Conservation (phyloP, 1,139 yeast species). For the Pichia sp. region DNA sequence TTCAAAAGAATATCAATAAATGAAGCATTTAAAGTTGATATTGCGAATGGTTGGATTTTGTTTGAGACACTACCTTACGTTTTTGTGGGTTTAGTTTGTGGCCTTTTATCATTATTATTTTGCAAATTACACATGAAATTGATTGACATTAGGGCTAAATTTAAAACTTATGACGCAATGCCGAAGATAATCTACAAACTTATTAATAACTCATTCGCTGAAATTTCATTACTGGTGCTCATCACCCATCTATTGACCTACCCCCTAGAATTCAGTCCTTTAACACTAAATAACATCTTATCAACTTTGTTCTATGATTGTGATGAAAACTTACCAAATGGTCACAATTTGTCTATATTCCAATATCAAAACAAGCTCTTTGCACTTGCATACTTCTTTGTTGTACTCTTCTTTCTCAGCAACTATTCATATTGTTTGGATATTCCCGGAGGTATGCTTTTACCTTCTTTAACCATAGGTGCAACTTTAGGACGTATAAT, state of each 20-base stretch:
- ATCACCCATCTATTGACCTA: slow-evolving; percentile 51
- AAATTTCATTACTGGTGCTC: slow-evolving; percentile 45
- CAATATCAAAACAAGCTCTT: slow-evolving; percentile 9
- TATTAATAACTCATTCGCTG: slow-evolving; percentile 29
- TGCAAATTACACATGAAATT: slow-evolving; percentile 45
- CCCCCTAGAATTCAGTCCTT: slow-evolving; percentile 29
- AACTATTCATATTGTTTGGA: slow-evolving; percentile 62
- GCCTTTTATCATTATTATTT: slow-evolving; percentile 56
- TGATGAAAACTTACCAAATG: not conserved
- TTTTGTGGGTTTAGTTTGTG: slow-evolving; percentile 64
- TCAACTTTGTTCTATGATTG: slow-evolving; percentile 18
- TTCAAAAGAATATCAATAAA: slow-evolving; percentile 53
- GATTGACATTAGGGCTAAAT: slow-evolving; percentile 35
- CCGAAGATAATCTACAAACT: slow-evolving; percentile 29
- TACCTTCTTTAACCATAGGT: slow-evolving; percentile 71
- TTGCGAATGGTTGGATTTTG: slow-evolving; percentile 69
- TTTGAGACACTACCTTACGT: slow-evolving; percentile 68
- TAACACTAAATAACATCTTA: slow-evolving; percentile 17
- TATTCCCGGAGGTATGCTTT: slow-evolving; percentile 70
- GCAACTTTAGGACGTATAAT: slow-evolving; percentile 64
- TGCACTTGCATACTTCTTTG: slow-evolving; percentile 12
- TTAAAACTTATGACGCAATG: slow-evolving; percentile 21
- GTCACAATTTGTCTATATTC: slow-evolving; percentile 15
- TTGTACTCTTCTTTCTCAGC: slow-evolving; percentile 37
- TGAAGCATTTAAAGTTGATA: slow-evolving; percentile 60